Conservation (phyloP, 1,139 yeast genomes). For the Meyerozyma sp. region DNA sequence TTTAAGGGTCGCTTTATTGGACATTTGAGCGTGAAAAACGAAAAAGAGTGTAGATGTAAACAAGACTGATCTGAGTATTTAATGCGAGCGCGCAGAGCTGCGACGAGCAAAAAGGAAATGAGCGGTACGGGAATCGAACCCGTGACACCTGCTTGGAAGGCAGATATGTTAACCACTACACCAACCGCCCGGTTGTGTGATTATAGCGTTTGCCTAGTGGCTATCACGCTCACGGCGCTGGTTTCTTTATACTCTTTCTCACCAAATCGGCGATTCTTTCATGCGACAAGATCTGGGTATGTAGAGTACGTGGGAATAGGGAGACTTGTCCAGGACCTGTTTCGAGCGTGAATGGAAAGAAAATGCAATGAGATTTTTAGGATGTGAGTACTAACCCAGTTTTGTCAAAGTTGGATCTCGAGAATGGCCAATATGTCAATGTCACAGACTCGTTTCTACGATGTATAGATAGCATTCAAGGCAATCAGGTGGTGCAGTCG, state of each 20-base stretch:
- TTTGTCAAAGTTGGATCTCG: not conserved
- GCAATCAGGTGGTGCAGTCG: constrained; percentile 45
- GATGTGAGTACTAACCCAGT: not conserved
- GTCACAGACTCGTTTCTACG: constrained; percentile 8
- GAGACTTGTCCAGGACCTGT: not conserved
- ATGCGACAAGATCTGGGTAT: constrained; percentile 1
- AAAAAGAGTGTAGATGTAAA: not conserved
- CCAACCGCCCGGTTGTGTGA: constrained; percentile 38
- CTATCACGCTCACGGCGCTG: not conserved
- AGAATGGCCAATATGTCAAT: constrained; percentile 4
- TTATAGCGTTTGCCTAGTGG: not conserved
- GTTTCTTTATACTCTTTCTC: not conserved
- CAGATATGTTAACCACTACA: constrained; percentile 51
- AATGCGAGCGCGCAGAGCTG: not conserved
- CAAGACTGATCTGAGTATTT: not conserved
- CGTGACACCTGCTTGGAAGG: constrained; percentile 81
- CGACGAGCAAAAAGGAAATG: constrained; percentile 29
- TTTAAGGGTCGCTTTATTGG: not conserved
- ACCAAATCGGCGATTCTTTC: not conserved
- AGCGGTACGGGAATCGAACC: constrained; percentile 82
- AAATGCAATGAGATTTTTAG: not conserved
- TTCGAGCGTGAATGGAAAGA: not conserved
- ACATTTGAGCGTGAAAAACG: not conserved
- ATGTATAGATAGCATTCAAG: constrained; percentile 15
- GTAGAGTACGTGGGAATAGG: not conserved